A percentile compares a stretch with the other conserved stretches of the same genome.
These are phyloP conservation scores for Saccharomycopsis oosterbeekiorum DNA, from an alignment of 805 yeast species.

Conservation along the genomic window DNA sequence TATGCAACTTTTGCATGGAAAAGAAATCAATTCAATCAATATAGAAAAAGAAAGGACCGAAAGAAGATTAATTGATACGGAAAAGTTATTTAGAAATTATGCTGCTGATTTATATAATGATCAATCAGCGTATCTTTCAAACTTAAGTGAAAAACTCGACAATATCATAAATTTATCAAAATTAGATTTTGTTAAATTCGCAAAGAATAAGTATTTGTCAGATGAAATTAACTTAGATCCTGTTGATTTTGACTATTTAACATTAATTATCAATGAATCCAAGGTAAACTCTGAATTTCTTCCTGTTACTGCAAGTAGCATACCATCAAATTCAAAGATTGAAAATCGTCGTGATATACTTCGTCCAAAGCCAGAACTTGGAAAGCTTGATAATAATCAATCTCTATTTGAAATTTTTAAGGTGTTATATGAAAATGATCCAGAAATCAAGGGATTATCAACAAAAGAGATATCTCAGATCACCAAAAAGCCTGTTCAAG, in stretches of 20 bases:
- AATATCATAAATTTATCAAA: neutral
- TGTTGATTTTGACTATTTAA: conserved; percentile 15
- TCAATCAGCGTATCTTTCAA: conserved; percentile 1
- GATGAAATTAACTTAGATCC: conserved; percentile 16
- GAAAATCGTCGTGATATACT: neutral
- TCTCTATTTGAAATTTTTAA: neutral
- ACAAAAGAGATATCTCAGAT: conserved; percentile 3
- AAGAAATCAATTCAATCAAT: neutral
- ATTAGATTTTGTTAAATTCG: neutral
- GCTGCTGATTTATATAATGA: conserved; percentile 1
- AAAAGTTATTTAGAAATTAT: neutral
- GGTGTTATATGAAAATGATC: conserved; percentile 7
- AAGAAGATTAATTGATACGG: neutral
- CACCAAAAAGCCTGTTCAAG: neutral
- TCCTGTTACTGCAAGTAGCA: neutral
- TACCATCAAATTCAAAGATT: neutral
- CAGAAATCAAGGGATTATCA: conserved; percentile 3
- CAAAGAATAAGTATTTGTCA: neutral
- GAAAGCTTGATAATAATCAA: neutral
- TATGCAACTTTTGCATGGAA: neutral
- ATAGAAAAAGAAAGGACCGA: neutral
- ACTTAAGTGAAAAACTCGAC: neutral
- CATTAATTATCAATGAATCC: neutral
- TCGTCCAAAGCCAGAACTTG: conserved; percentile 8
- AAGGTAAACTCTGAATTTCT: neutral